Conservation (phyloP, 148 eudicot species). For the Camellia japonica region DNA sequence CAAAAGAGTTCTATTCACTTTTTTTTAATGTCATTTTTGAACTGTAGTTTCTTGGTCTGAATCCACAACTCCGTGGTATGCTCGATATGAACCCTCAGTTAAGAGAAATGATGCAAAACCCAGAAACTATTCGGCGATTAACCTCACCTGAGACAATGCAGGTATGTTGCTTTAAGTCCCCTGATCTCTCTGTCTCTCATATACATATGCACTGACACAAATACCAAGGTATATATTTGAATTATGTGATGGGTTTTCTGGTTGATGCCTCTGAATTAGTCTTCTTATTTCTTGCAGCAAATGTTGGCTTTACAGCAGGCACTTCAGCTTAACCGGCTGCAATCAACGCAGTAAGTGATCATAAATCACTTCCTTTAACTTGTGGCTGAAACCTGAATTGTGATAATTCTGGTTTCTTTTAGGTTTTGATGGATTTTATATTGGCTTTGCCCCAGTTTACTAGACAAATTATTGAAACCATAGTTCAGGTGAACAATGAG, state of each 20-base stretch:
- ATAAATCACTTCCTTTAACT: not conserved
- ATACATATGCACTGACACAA: not conserved
- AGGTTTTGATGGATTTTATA: not conserved
- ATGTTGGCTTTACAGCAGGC: conserved; percentile 72
- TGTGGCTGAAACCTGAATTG: conserved; percentile 5
- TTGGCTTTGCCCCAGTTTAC: not conserved
- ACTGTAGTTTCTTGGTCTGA: conserved; percentile 49
- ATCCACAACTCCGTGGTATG: conserved; percentile 76
- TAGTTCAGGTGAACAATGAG: not conserved
- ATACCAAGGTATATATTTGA: not conserved
- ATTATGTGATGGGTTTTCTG: not conserved
- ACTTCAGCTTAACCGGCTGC: conserved; percentile 59
- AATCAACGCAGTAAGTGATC: conserved; percentile 62
- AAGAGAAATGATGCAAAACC: conserved; percentile 94
- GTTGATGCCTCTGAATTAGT: not conserved
- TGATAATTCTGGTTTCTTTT: not conserved
- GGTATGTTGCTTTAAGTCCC: conserved; percentile 35
- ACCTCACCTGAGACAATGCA: conserved; percentile 86
- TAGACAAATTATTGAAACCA: not conserved
- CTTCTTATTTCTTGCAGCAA: conserved; percentile 51
- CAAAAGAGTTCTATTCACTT: not conserved
- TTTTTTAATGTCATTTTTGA: conserved; percentile 15
- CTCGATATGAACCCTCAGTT: conserved; percentile 77
- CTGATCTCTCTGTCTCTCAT: not conserved
- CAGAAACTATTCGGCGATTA: conserved; percentile 72